Evolutionary conservation across 176 grass and related monocot species (phyloP), one percentile per base, ranked within the genome.

Genomic region (Pharus latifolius): DNA sequence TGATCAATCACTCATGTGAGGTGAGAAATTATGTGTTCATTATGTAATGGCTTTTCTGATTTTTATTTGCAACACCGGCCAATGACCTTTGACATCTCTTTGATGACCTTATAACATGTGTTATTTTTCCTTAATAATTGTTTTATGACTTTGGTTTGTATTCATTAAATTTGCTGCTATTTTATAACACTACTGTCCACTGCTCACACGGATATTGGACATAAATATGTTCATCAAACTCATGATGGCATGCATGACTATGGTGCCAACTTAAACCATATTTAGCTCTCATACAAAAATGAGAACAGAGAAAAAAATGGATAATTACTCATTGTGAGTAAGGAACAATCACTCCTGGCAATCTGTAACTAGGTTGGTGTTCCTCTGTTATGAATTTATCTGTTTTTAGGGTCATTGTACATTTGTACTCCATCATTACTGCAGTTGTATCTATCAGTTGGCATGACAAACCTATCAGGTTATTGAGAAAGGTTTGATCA

Each of bases 1-100:
- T 99, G 65, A 99, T 99, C 79, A 99, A 99, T 52, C 95, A 99
- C 64, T 99, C 95, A 11, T 99, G 95, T 29, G 95, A 99, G 87
- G 95, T 99, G 69, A 90, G 78, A 70, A 49, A 67, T 61, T 43
- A 64, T 70, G 10, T 23, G 41, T 76, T 73, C 45, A 13, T 51
- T 53, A 60, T 80, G 49, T 2, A 42, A 23, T 23, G 27, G 41
- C 26, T 51, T 82, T 68, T n/a, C 27, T 50, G 57, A 10, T 72
- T 51, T 59, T 44, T 63, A 3, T 54, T 85, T 10, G 14, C 56
- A 62, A 24, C 33, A 62, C 35, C 65, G 55, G n/a, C n/a, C n/a
- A n/a, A 33, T 43, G 12, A 53, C 25, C 7, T 52, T 26, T 28
- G n/a, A 27, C 22, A 22, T 80, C 43, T 63, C 35, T 73, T 54